Evolutionary conservation across 768 basidiomycete species (phyloP), one percentile per base, ranked within the genome.

Genomic region (Vararia minispora): DNA sequence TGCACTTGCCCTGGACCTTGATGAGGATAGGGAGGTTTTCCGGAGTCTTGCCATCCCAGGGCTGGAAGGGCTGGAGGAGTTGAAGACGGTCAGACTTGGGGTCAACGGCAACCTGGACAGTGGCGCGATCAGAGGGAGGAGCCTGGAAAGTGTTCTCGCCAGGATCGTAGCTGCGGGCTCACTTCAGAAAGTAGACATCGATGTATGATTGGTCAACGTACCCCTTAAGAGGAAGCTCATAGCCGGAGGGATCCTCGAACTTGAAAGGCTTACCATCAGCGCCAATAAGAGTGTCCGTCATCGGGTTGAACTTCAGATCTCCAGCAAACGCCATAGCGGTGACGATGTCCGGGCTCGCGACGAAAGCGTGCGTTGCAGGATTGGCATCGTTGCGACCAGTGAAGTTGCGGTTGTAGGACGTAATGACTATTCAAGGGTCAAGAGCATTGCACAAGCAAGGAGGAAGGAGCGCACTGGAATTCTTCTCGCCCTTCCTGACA

Each of bases 391-490:
- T 99, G 57, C 95, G 90, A 41, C 94, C 95, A 50, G 95, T 98
- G 71, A 99, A 99, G 80, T 99, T 99, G 60, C 95, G 92, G 79
- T 99, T 99, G 76, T 99, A 99, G 14, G 92, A 97, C 37, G 94
- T 94, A 64, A 99, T 88, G 71, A 98, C 86, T 89, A 33, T 7
- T 33, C 30, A 35, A 3, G 25, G 2, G 30, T 45, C 3, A 33
- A 30, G 25, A 13, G 5, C 14, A 6, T 28, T 22, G 21, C 20
- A 32, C 7, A 13, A 13, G 35, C 28, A 10, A 12, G 6, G 6
- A 33, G 4, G 14, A 20, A 24, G 14, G 14, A 6, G 71, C 85
- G 33, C 49, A 88, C 86, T 99, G 31, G 95, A 94, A 76, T 98
- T 99, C 52, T 74, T 67, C 52, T 86, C 88, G 55, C 94, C 95